Conservation (phyloP, 2,329 filamentous ascomycete genomes). For the Didymella keratinophila region DNA sequence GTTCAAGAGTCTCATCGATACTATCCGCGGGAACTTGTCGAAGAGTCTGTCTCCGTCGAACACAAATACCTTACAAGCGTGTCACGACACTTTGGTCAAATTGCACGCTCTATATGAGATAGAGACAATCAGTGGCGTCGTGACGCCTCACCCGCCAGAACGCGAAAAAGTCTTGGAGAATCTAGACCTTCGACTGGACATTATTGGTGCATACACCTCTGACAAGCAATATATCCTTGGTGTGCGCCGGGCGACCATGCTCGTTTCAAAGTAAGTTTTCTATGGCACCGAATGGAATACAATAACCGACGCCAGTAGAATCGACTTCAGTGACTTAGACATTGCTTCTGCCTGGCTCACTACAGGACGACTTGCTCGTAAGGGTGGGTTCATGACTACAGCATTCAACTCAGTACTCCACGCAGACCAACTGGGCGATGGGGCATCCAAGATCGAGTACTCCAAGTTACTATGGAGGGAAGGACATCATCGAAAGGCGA, state of each 20-base stretch:
- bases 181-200: constrained; percentile 80
- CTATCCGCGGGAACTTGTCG: constrained; percentile 74
- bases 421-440: constrained; percentile 82
- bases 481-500: constrained; percentile 91
- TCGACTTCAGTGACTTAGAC: constrained; percentile 72
- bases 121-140: constrained; percentile 71
- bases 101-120: constrained; percentile 89
- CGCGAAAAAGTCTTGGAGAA: constrained; percentile 56
- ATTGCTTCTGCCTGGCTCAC: constrained; percentile 86
- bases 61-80: constrained; percentile 82
- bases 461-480: constrained; percentile 92
- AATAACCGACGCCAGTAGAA: constrained; percentile 42
- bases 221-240: constrained; percentile 95
- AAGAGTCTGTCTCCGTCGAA: constrained; percentile 77
- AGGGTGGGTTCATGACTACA: constrained; percentile 81
- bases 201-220: constrained; percentile 85
- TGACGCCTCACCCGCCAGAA: constrained; percentile 47
- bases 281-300: background rate
- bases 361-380: constrained; percentile 84
- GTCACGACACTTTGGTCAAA: constrained; percentile 83
- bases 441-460: constrained; percentile 91
- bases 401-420: constrained; percentile 94
- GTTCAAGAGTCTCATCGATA: constrained; percentile 67
- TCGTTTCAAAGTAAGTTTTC: constrained; percentile 69
- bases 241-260: constrained; percentile 86